A percentile compares a stretch with the other conserved stretches of the same genome.
phyloP scores from a whole-genome alignment of 2,329 filamentous ascomycete genomes.

The Aspergillus nomiae region DNA sequence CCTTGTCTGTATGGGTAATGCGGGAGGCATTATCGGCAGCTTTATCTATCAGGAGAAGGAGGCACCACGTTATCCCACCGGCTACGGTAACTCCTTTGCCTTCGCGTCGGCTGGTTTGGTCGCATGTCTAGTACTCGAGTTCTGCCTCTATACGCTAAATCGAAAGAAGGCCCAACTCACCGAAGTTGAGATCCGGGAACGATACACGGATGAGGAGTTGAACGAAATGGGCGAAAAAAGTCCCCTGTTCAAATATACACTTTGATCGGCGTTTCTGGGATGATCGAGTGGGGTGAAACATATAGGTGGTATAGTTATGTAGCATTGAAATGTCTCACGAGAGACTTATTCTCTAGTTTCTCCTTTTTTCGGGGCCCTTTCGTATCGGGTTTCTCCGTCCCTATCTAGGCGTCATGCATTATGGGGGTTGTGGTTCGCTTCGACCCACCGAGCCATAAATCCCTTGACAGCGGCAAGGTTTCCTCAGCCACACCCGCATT shows the following conservation, averaged over 20 bases:
- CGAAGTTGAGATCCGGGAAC: not conserved
- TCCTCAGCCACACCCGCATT: not conserved
- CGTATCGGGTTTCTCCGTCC: not conserved
- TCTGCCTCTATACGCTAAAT: not conserved
- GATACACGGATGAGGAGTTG: not conserved
- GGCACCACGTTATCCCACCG: slow-evolving; percentile 36
- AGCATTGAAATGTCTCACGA: not conserved
- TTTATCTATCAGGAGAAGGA: slow-evolving; percentile 37
- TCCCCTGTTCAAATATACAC: not conserved
- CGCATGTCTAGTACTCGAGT: slow-evolving; percentile 1
- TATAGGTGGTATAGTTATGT: not conserved
- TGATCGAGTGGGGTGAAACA: not conserved
- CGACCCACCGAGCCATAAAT: not conserved
- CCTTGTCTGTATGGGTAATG: slow-evolving; percentile 45
- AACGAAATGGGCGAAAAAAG: not conserved
- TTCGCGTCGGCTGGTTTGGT: slow-evolving; percentile 28
- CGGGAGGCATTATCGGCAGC: slow-evolving; percentile 39
- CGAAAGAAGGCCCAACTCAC: not conserved
- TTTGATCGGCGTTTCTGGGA: not conserved
- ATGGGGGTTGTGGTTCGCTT: not conserved
- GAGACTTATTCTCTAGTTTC: rapidly evolving
- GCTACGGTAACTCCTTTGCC: slow-evolving; percentile 35
- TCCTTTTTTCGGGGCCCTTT: no score
- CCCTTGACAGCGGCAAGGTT: not conserved
- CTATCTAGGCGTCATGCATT: not conserved